phyloP scores from a whole-genome alignment of 2,329 filamentous ascomycete species.

The Ilyonectria destructans region DNA sequence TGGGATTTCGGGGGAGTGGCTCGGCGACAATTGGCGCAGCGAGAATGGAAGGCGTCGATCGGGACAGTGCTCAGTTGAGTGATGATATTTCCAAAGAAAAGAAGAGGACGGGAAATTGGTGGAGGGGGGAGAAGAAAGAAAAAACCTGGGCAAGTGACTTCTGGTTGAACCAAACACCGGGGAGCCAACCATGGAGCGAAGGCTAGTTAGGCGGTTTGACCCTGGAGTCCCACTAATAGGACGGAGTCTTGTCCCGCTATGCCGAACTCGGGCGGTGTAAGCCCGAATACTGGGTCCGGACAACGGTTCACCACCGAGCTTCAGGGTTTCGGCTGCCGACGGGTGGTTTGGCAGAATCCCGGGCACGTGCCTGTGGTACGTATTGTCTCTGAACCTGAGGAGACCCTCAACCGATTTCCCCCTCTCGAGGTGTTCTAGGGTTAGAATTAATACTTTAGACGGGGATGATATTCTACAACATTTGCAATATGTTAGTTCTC shows the following conservation, averaged over 20 bases:
- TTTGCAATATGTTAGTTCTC: not conserved
- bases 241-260: not conserved
- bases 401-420: not conserved
- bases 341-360: not conserved
- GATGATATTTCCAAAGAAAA: not conserved
- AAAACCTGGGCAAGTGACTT: constrained; percentile 20
- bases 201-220: constrained; percentile 3
- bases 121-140: constrained; percentile 10
- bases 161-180: not conserved
- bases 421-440: not conserved
- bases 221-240: not conserved
- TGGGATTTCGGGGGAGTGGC: not conserved
- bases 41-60: not conserved
- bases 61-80: not conserved
- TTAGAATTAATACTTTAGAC: not conserved
- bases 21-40: not conserved
- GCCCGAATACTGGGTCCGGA: not conserved
- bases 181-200: constrained; percentile 13
- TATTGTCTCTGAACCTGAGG: not conserved
- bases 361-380: not conserved
- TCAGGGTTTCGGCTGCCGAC: not conserved
- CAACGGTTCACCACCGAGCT: not conserved
- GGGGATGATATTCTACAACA: not conserved
- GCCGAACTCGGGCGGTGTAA: not conserved
- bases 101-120: not conserved